These are phyloP conservation scores for Carallia brachiata DNA, from an alignment of 345 rosid species.

Conservation along the genomic window DNA sequence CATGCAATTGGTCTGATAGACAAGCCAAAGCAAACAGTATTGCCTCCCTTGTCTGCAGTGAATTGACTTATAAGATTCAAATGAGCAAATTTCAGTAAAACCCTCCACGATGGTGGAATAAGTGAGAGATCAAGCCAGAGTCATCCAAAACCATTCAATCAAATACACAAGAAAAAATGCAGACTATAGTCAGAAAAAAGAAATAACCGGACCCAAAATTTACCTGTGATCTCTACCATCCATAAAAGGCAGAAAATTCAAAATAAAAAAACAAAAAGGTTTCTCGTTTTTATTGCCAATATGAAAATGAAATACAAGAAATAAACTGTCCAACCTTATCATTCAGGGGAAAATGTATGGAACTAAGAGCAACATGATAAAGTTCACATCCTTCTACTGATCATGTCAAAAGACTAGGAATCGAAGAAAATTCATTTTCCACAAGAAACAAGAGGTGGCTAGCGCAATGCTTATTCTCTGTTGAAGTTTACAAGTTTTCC, in stretches of 20 bases:
- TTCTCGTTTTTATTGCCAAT: not conserved
- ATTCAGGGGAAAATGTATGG: not conserved
- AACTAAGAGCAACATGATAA: too few species aligned
- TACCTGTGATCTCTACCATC: too few species aligned
- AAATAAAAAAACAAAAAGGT: not conserved
- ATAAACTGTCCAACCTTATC: not conserved
- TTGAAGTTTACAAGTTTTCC: too few species aligned
- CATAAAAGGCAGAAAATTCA: too few species aligned
- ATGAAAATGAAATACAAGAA: not conserved
- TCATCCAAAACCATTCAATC: not conserved
- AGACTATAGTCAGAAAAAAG: not conserved
- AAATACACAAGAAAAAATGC: not conserved
- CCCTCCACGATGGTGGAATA: too few species aligned
- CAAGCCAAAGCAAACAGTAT: constrained; percentile 75
- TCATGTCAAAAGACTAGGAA: too few species aligned
- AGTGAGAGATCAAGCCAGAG: not conserved
- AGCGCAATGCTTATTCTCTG: too few species aligned
- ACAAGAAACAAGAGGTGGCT: too few species aligned
- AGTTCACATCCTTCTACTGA: too few species aligned
- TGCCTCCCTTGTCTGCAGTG: constrained; percentile 75
- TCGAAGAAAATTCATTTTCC: too few species aligned
- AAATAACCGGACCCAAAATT: too few species aligned
- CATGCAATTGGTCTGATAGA: constrained; percentile 74
- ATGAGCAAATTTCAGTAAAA: not conserved
- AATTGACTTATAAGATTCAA: constrained; percentile 11